Evolutionary conservation across 2,329 filamentous ascomycete genomes (phyloP).

Genomic region (Hymenoscyphus albidus): DNA sequence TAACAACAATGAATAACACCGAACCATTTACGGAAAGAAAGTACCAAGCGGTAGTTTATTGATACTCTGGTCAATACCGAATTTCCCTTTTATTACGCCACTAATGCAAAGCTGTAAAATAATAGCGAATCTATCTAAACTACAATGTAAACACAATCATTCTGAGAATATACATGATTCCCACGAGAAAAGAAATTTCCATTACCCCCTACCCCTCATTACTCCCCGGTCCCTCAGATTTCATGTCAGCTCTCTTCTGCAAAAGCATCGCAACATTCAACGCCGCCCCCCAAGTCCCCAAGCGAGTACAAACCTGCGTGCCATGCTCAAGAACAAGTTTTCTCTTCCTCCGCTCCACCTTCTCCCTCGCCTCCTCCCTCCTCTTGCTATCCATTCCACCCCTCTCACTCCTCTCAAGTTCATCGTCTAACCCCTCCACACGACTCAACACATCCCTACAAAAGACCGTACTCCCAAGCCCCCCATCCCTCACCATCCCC

Average conservation of each 20-base stretch:
- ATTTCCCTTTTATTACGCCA: too few relatives aligned
- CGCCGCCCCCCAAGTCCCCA: constrained; percentile 26
- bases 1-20: too few relatives aligned
- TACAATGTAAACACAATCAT: too few relatives aligned
- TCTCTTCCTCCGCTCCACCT: neutral
- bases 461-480: constrained; percentile 15
- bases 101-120: too few relatives aligned
- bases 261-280: constrained; percentile 25
- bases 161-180: too few relatives aligned
- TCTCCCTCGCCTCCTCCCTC: neutral
- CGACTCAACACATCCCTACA: constrained; percentile 13
- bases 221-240: neutral
- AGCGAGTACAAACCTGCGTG: constrained; percentile 24
- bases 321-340: constrained; percentile 24
- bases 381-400: neutral
- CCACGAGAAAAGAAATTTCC: too few relatives aligned
- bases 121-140: too few relatives aligned
- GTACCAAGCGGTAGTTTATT: too few relatives aligned
- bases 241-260: constrained; percentile 22
- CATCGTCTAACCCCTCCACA: constrained; percentile 6
- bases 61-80: too few relatives aligned
- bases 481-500: neutral
- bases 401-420: neutral
- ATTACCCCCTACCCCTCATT: neutral
- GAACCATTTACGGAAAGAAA: too few relatives aligned